Base-by-base conservation (phyloP, 1,284 basidiomycete species). In the Apiotrichum gracile region DNA sequence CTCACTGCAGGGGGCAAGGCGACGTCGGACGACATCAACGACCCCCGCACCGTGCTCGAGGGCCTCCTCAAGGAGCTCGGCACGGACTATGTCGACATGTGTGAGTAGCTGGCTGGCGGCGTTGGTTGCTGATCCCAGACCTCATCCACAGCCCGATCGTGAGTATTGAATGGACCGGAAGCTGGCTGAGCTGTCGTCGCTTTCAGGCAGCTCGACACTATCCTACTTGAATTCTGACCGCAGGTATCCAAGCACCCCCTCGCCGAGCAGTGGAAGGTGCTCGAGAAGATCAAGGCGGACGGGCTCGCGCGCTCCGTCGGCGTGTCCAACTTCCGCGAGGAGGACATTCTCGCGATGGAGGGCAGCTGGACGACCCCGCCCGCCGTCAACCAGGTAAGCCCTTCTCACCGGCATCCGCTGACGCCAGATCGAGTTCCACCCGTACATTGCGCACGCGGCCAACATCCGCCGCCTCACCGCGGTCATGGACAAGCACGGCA, bases 231-330 rank as follows among this genome's bases (percentile, higher is more conserved):
- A 33, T 5, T 26, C 29, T 51, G 17, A 43, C 25, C 10, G 8
- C 47, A 49, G 50, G 43, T 56, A 16, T 43, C 52, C 9, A 52
- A 37, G n/a, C 33, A 29, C 34, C 24, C 57, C 37, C 49, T 67
- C 25, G 49, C 61, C 22, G 69, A 73, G 29, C 64, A 65, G 16
- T 92, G 89, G 89, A 80, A 80, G 58, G 79, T 79, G 14, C 80
- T 91, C 79, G 87, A 90, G 67, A 81, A 79, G 41, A 73, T 85
- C 46, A 80, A 86, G 71, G 74, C 74, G 44, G 82, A 82, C 43
- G 87, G 87, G 1, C 73, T 89, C 42, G 77, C 86, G 35, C 85
- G 81, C 70, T 84, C 83, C 38, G 87, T 93, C 54, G 91, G 91
- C 2, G 88, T 94, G 16, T 88, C 85, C 50, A 93, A 93, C 76